Evolutionary conservation across 495 filamentous ascomycete genomes (phyloP).

Genomic region (Lasiosphaeris hirsuta): DNA sequence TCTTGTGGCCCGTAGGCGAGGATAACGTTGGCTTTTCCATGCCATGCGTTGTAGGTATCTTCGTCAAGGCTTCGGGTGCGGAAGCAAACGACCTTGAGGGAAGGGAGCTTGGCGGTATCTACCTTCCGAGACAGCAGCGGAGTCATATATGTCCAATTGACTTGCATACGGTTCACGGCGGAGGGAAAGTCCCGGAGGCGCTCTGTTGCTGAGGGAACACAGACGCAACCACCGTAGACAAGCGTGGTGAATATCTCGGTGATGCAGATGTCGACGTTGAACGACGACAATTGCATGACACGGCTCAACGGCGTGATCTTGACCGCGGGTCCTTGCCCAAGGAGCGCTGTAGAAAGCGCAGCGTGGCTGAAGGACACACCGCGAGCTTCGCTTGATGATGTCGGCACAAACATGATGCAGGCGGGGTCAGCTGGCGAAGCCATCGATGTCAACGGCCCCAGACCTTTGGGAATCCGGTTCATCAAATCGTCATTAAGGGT

Average conservation of each 20-base stretch:
- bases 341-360: slow-evolving; percentile 40
- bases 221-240: slow-evolving; percentile 50
- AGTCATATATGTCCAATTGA: slow-evolving; percentile 50
- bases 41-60: slow-evolving; percentile 42
- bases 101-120: slow-evolving; percentile 33
- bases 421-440: slow-evolving; percentile 38
- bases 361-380: slow-evolving; percentile 45
- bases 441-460: slow-evolving; percentile 35
- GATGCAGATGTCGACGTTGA: slow-evolving; percentile 65
- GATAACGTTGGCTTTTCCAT: slow-evolving; percentile 40
- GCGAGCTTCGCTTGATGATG: slow-evolving; percentile 30
- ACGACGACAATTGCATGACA: slow-evolving; percentile 66
- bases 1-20: slow-evolving; percentile 45
- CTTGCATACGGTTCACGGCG: slow-evolving; percentile 43
- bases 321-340: slow-evolving; percentile 49
- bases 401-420: slow-evolving; percentile 41
- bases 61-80: slow-evolving; percentile 41
- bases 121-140: slow-evolving; percentile 44
- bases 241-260: slow-evolving; percentile 65
- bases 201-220: slow-evolving; percentile 44
- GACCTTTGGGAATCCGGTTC: slow-evolving; percentile 21
- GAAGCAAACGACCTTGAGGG: slow-evolving; percentile 44
- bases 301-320: slow-evolving; percentile 48
- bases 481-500: slow-evolving; percentile 32
- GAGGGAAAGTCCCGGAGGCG: slow-evolving; percentile 34